Percentiles rank a stretch among this genome's conserved stretches.
phyloP scores from a whole-genome alignment of 2,329 filamentous ascomycete genomes.

The Penicillium hesseltinei region DNA sequence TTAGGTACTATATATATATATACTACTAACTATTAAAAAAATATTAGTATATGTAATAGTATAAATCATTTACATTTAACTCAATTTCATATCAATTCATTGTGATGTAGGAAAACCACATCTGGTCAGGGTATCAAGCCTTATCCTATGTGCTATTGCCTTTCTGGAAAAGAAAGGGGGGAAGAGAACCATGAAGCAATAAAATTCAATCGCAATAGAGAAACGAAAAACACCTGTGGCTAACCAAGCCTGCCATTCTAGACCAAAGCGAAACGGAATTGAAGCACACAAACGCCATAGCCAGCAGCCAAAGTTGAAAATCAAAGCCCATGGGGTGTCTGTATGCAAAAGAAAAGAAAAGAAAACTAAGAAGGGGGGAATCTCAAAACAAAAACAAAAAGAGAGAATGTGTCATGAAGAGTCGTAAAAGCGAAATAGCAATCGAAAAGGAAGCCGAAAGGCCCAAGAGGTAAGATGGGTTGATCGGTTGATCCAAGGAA shows the following conservation, averaged over 20 bases:
- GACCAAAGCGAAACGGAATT: slow-evolving; percentile 4
- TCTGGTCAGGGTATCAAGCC: slow-evolving; percentile 27
- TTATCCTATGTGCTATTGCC: slow-evolving; percentile 15
- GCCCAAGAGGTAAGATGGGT: background rate
- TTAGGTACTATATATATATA: too few species aligned
- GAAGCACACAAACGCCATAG: slow-evolving; percentile 14
- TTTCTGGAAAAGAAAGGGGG: background rate
- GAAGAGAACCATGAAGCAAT: background rate
- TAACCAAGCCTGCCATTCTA: slow-evolving; percentile 25
- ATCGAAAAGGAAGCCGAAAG: background rate
- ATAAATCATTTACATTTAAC: background rate
- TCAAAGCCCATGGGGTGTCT: slow-evolving; percentile 4
- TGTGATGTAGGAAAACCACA: slow-evolving; percentile 16
- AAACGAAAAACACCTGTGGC: slow-evolving; percentile 11
- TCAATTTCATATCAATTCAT: background rate
- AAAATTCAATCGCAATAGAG: slow-evolving; percentile 2
- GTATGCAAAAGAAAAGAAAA: background rate
- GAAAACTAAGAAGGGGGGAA: slow-evolving; percentile 14
- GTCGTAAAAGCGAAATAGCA: slow-evolving; percentile 5
- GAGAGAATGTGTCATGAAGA: slow-evolving; percentile 12
- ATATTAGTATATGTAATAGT: background rate
- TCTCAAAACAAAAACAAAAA: slow-evolving; percentile 12
- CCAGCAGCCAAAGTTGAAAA: background rate
- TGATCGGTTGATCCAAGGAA: background rate
- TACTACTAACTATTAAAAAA: too few species aligned